Conservation (phyloP, 305 asterid species). For the Fraxinus albicans region DNA sequence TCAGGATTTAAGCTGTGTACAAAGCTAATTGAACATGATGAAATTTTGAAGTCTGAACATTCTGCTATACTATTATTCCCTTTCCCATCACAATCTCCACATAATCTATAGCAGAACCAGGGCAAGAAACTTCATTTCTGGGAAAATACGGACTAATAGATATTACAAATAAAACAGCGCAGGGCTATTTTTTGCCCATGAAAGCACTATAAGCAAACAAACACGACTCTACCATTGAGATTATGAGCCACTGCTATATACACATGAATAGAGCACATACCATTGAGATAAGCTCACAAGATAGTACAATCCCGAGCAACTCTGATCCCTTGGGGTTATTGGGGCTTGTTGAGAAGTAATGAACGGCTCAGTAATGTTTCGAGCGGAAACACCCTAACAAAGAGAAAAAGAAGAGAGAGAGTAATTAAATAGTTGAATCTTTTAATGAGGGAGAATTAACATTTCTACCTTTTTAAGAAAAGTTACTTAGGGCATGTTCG, state of each 20-base stretch:
- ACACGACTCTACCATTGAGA: constrained; percentile 29
- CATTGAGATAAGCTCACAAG: constrained; percentile 25
- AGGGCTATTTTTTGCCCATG: constrained; percentile 19
- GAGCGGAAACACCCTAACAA: not conserved
- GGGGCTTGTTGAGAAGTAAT: constrained; percentile 23
- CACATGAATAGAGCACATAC: constrained; percentile 28
- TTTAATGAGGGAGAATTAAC: not conserved
- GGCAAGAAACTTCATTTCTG: not conserved
- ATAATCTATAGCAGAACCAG: constrained; percentile 11
- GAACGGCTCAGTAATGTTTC: constrained; percentile 21
- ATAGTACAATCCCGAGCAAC: constrained; percentile 20
- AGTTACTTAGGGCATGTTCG: too few relatives aligned
- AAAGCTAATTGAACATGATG: constrained; percentile 12
- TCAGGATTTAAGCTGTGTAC: constrained; percentile 20
- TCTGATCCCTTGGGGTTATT: constrained; percentile 22
- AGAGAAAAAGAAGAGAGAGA: not conserved
- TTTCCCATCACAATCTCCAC: constrained; percentile 19
- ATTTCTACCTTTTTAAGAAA: not conserved
- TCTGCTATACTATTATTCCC: constrained; percentile 28
- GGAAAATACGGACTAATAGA: not conserved
- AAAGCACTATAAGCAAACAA: constrained; percentile 14
- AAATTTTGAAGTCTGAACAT: not conserved
- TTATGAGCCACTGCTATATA: constrained; percentile 38
- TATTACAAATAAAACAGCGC: constrained; percentile 23
- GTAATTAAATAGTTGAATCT: not conserved